A percentile compares a stretch with the other conserved stretches of the same genome.
These are phyloP conservation scores for Coemansia sp. DNA, from an alignment of 192 early-diverging fungal species.

Conservation along the genomic window DNA sequence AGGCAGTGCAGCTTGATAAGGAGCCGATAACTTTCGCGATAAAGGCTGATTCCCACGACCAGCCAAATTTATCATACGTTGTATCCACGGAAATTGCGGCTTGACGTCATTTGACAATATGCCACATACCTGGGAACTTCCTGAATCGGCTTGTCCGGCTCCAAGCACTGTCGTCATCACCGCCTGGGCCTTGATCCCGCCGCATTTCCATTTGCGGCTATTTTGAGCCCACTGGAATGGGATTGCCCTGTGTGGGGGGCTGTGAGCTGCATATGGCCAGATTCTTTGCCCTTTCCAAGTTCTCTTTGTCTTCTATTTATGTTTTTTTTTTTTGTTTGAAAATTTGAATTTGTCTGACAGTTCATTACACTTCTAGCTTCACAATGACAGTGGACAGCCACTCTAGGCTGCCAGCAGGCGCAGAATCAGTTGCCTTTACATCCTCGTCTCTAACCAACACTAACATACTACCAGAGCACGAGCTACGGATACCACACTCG, in stretches of 20 bases:
- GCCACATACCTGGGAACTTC: not conserved
- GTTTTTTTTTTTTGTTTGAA: not conserved
- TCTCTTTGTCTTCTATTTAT: not conserved
- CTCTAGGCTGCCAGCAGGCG: not conserved
- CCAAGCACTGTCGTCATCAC: not conserved
- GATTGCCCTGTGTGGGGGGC: not conserved
- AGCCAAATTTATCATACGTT: not conserved
- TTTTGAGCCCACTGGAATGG: not conserved
- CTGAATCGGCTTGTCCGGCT: not conserved
- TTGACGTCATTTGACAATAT: not conserved
- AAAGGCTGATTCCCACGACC: not conserved
- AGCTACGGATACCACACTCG: conserved; percentile 12
- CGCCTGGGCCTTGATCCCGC: not conserved
- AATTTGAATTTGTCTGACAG: not conserved
- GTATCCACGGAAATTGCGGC: not conserved
- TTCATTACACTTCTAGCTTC: not conserved
- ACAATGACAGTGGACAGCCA: not conserved
- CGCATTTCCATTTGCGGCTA: not conserved
- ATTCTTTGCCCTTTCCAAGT: not conserved
- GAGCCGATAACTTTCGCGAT: not conserved
- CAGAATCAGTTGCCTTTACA: not conserved
- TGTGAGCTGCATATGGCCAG: not conserved
- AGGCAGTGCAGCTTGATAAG: not conserved
- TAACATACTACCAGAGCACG: not conserved
- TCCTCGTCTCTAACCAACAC: not conserved